phyloP scores from a whole-genome alignment of 2,329 filamentous ascomycete species.

The Colletotrichum tabaci region DNA sequence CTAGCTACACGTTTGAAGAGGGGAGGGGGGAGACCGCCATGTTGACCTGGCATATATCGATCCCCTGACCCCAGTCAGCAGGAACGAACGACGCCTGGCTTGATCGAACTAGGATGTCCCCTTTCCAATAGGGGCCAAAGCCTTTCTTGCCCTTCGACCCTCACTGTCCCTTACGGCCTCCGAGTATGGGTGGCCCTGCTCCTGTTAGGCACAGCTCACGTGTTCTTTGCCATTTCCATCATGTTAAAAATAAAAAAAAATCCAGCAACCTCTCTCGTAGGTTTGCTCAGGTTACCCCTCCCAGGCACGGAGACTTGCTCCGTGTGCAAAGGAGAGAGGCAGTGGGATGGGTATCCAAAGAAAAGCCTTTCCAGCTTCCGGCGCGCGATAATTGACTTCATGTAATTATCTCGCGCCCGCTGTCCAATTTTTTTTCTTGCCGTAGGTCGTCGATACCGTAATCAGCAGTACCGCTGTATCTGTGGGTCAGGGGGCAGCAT shows the following conservation, averaged over 20 bases:
- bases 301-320: constrained; percentile 2
- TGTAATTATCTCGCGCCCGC: not conserved
- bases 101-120: not conserved
- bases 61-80: not conserved
- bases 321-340: not conserved
- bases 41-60: not conserved
- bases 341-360: not conserved
- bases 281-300: not conserved
- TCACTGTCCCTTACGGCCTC: not conserved
- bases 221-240: constrained; percentile 1
- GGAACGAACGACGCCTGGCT: not conserved
- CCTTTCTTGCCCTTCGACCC: not conserved
- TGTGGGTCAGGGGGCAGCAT: constrained; percentile 12
- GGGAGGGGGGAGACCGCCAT: not conserved
- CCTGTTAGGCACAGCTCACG: constrained; percentile 32
- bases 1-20: not conserved
- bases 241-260: constrained; percentile 12
- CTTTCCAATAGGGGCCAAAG: not conserved
- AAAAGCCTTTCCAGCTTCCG: not conserved
- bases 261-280: not conserved
- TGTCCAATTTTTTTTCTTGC: not conserved
- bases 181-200: constrained; percentile 22
- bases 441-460: constrained; percentile 7
- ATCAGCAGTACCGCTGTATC: not conserved
- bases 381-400: not conserved